These are phyloP conservation scores for Kluyveromyces sp. DNA, from an alignment of 1,139 yeast species.

Conservation along the genomic window DNA sequence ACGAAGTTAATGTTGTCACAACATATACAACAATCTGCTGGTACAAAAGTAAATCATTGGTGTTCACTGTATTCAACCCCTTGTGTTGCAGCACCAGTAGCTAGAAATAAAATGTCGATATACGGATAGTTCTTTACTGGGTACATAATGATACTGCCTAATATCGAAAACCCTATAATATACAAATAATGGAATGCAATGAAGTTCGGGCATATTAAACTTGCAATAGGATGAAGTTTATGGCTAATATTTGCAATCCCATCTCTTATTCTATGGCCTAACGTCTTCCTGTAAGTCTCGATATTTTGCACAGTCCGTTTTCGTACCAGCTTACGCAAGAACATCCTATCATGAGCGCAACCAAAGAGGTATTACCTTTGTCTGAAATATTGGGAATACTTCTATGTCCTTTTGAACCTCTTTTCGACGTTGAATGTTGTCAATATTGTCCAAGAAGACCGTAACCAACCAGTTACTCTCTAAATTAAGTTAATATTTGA, in stretches of 20 bases:
- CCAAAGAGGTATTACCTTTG: background rate
- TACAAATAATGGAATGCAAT: conserved; percentile 72
- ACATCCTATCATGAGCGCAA: background rate
- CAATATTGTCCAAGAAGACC: no score
- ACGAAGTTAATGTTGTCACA: conserved; percentile 63
- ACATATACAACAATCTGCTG: conserved; percentile 70
- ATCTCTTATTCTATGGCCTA: conserved; percentile 35
- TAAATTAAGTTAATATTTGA: no score
- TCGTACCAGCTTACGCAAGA: conserved; percentile 12
- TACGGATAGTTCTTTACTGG: conserved; percentile 63
- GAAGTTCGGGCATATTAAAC: conserved; percentile 59
- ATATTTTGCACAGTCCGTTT: conserved; percentile 23
- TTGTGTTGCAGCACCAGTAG: conserved; percentile 76
- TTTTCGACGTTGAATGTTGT: no score
- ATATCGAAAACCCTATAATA: conserved; percentile 43
- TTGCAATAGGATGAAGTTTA: conserved; percentile 40
- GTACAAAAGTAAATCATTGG: conserved; percentile 54
- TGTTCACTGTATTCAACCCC: conserved; percentile 80
- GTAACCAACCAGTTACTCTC: no score
- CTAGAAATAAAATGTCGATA: conserved; percentile 71
- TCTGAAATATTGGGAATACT: no score
- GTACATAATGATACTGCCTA: conserved; percentile 67
- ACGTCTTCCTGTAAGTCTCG: conserved; percentile 27
- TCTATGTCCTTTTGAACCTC: no score
- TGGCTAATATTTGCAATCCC: conserved; percentile 27